Base-by-base conservation (phyloP, 768 basidiomycete genomes). In the Plicaturopsis crispa region DNA sequence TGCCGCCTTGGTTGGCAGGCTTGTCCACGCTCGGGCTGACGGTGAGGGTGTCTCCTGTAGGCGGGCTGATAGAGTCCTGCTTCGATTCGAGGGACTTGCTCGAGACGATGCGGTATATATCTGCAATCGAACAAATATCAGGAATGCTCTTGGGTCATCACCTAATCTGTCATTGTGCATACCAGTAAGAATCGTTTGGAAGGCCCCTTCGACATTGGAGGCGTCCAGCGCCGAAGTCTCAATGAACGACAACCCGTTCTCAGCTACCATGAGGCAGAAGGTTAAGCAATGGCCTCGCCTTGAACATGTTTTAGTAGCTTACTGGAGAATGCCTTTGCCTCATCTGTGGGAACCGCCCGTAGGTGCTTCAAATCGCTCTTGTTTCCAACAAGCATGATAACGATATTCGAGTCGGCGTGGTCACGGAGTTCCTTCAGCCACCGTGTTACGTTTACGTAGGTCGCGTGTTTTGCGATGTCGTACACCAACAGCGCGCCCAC, bases 181-280 rank as follows among this genome's bases (percentile, higher is more conserved):
- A 90, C 92, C 92, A 32, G 85, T 81, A 45, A 99, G 73, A 56
- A 97, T 97, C 41, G 80, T 91, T 61, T 98, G 92, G 81, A 99
- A 99, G 36, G 94, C 96, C 41, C 76, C 66, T 66, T 98, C 94
- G 63, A 99, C 93, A 66, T 97, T 96, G 36, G 91, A 93, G 52
- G 94, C 90, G 79, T 99, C 96, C 76, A 98, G 81, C 67, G 94
- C 94, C 55, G 94, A 99, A 44, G 94, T 99, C 72, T 99, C 94
- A 48, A 99, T 94, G 73, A 94, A 94, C 39, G 84, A 88, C 50
- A 97, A 63, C 16, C 80, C 81, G 54, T 93, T 91, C 66, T 94
- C 91, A 50, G 85, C 90, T 90, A 51, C 17, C 36, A 18, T 28
- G 23, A 31, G 28, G 31, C 19, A 12, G 20, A n/a, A n/a, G n/a